These are phyloP conservation scores for Rutstroemia sydowiana DNA, from an alignment of 2,329 filamentous ascomycete genomes.

Conservation along the genomic window DNA sequence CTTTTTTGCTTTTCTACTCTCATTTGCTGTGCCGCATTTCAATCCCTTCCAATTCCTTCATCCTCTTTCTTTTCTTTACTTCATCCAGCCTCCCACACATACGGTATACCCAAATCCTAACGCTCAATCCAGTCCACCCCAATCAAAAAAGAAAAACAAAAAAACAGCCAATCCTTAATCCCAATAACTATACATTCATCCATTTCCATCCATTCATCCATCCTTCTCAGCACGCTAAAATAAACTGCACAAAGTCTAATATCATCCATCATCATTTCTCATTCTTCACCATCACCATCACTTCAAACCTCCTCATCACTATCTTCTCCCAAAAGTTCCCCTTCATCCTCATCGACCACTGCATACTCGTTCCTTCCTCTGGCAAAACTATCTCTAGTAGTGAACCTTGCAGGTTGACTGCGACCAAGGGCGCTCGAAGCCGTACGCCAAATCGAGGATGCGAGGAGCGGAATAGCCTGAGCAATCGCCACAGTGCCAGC, in stretches of 20 bases:
- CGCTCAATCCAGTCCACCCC: neutral
- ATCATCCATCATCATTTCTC: too few relatives aligned
- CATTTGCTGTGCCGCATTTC: neutral
- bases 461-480: constrained; percentile 61
- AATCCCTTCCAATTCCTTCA: neutral
- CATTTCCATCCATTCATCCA: neutral
- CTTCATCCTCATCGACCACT: constrained; percentile 86
- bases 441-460: constrained; percentile 64
- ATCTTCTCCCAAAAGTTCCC: constrained; percentile 86
- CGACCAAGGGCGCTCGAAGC: constrained; percentile 45
- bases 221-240: neutral
- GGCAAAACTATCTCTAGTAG: constrained; percentile 82
- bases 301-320: constrained; percentile 75
- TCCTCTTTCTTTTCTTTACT: too few relatives aligned
- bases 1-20: too few relatives aligned
- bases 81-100: neutral
- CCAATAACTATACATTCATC: neutral
- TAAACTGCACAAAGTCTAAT: neutral
- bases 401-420: constrained; percentile 50
- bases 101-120: neutral
- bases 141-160: too few relatives aligned
- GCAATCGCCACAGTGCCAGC: constrained; percentile 56
- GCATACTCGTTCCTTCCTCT: constrained; percentile 81
- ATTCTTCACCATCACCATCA: too few relatives aligned
- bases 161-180: neutral